Base-by-base conservation (phyloP, 83 land plant species). In the Diphasiastrum complanatum region DNA sequence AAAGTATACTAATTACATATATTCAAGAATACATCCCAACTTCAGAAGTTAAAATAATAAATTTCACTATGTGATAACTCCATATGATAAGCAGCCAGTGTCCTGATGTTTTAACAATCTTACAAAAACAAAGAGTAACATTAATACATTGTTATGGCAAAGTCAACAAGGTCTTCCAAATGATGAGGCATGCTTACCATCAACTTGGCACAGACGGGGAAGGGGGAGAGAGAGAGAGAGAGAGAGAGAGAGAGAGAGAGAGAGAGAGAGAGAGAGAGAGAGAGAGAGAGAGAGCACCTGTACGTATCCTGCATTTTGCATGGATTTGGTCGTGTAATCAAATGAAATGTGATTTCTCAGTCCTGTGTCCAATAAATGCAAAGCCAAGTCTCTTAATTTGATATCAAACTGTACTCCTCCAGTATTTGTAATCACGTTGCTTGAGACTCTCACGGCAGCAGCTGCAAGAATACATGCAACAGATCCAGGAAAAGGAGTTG, bases 391-490 rank as follows among this genome's bases (percentile, higher is more conserved):
- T 51, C 84, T 81, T 3, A 95, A 48, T 48, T 68, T 50, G 36
- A 95, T 67, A 24, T 65, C 70, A 45, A 78, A 95, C 36, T 78
- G 72, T 56, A 67, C 73, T 2, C 52, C 58, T 23, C 22, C 30
- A 22, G 67, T 35, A 64, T 74, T 62, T 27, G 56, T 60, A 14
- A 55, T 53, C 25, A 63, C 74, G 49, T 67, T 47, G 56, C 75
- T 86, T 16, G 83, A 86, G 33, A 95, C 66, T 41, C 67, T 65
- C 32, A 95, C 48, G 6, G 89, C 84, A 41, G 99, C 67, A 48
- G 97, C 89, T 53, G 93, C 99, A 51, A 95, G 40, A 52, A 84
- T 36, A 58, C 93, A 89, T 38, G 90, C 83, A 26, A 86, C 81
- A 63, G 48, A n/a, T 47, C 70, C 56, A 71, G 65, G 36, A 5